A percentile compares a stretch with the other conserved stretches of the same genome.
phyloP scores from a whole-genome alignment of 192 early-diverging fungal genomes.

The Backusella tarrabulga region DNA sequence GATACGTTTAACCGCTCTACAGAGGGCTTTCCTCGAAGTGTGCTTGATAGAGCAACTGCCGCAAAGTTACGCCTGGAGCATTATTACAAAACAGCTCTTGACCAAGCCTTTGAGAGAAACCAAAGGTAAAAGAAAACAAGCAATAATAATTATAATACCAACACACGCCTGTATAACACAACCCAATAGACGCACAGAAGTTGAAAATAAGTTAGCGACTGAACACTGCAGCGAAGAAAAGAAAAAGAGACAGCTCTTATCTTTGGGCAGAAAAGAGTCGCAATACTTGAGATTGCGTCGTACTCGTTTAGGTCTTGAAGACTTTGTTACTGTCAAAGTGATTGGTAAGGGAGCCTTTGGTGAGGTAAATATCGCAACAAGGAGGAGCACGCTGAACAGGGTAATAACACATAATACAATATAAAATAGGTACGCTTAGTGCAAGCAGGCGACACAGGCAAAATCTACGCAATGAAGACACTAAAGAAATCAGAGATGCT shows the following conservation, averaged over 20 bases:
- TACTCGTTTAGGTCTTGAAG: conserved; percentile 83
- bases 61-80: conserved; percentile 92
- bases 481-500: conserved; percentile 97
- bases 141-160: not conserved
- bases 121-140: conserved; percentile 49
- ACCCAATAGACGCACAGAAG: conserved; percentile 63
- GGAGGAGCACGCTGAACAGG: too few relatives aligned
- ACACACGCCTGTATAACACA: not conserved
- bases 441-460: conserved; percentile 94
- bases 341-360: conserved; percentile 99
- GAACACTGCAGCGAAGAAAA: conserved; percentile 87
- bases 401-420: not conserved
- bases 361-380: conserved; percentile 56
- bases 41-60: conserved; percentile 82
- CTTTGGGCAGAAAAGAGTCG: conserved; percentile 85
- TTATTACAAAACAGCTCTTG: conserved; percentile 87
- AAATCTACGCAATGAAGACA: conserved; percentile 99
- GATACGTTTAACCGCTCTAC: conserved; percentile 65
- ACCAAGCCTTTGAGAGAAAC: conserved; percentile 86
- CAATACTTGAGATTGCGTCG: conserved; percentile 92
- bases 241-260: conserved; percentile 78
- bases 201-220: conserved; percentile 70
- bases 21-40: conserved; percentile 72
- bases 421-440: conserved; percentile 82
- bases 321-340: conserved; percentile 95